A percentile compares a stretch with the other conserved stretches of the same genome.
Conservation (phyloP, 2,329 filamentous ascomycete genomes). For the Aspergillus viridinutans region DNA sequence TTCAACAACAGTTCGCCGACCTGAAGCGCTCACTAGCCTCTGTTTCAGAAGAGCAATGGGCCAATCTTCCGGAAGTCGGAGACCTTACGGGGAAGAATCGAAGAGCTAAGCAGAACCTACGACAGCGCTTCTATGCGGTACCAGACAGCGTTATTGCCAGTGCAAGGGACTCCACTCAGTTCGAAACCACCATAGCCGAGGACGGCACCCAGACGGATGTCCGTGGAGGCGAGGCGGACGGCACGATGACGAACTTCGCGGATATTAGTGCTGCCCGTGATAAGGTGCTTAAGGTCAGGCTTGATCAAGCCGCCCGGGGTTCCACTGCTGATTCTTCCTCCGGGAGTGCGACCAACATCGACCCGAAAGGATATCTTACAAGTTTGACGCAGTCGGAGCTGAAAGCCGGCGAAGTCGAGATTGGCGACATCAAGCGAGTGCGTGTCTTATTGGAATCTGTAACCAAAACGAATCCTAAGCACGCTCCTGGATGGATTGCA, state of each 20-base stretch:
- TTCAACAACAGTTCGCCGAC: constrained; percentile 95
- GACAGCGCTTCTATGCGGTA: constrained; percentile 89
- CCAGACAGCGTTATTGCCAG: constrained; percentile 92
- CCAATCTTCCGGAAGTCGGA: constrained; percentile 88
- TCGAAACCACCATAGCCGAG: constrained; percentile 83
- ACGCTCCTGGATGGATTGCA: constrained; percentile 93
- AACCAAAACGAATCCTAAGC: constrained; percentile 92
- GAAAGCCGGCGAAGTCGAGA: constrained; percentile 73
- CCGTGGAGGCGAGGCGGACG: constrained; percentile 56
- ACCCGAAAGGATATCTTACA: constrained; percentile 93
- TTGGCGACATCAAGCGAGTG: constrained; percentile 93
- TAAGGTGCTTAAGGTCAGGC: constrained; percentile 88
- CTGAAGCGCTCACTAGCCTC: constrained; percentile 84
- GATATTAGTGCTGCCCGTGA: constrained; percentile 94
- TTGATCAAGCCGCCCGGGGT: constrained; percentile 80
- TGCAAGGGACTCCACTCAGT: constrained; percentile 72
- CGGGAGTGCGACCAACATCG: constrained; percentile 85
- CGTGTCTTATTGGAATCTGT: constrained; percentile 91
- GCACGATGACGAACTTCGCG: constrained; percentile 96
- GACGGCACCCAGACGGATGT: constrained; percentile 59
- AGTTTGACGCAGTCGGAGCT: constrained; percentile 78
- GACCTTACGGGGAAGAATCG: constrained; percentile 94
- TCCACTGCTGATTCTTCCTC: constrained; percentile 64
- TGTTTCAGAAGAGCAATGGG: constrained; percentile 95
- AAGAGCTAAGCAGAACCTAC: constrained; percentile 74